Base-by-base conservation (phyloP, 768 basidiomycete species). In the Rhodosporidiobolus odoratus region DNA sequence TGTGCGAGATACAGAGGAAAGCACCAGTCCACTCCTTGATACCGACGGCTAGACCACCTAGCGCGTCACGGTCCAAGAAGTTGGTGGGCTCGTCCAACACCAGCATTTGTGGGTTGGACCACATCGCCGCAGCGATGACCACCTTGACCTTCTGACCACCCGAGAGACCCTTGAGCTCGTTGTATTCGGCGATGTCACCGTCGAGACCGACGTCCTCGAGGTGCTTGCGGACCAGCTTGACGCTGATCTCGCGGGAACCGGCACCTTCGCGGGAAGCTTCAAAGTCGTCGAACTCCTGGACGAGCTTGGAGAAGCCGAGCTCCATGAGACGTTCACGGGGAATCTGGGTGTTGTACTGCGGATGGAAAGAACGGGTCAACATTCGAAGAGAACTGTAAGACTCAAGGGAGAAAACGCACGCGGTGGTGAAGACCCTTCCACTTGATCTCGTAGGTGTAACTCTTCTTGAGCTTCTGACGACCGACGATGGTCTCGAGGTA, bases 141-240 rank as follows among this genome's bases (percentile, higher is more conserved):
- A 83, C 82, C 75, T 78, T 78, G 65, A 98, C 96, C 81, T 98
- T 97, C 80, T 98, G 94, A 70, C 93, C 94, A 80, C 95, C 95
- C 25, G 91, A 94, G 54, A 97, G 82, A 47, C 95, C 94, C 43
- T 86, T 86, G 78, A 97, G 93, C 81, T 98, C 94, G 78, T 96
- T 95, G 81, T 98, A 97, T 80, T 96, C 92, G 17, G 94, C 94
- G 69, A 97, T 97, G 82, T 97, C 92, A 52, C 94, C 94, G 81
- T 97, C 92, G 47, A 98, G 84, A 43, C 94, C 95, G 74, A 98
- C 91, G 75, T 93, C 93, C 80, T 96, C 92, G 56, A 98, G 82
- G 75, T 94, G 91, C 80, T 93, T 91, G 74, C 94, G 85, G 57
- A 97, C 90, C 57, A 90, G 82, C 76, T 87, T 84, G 23, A 86